Percentiles rank a stretch among this genome's conserved stretches.
phyloP scores from a whole-genome alignment of 1,284 basidiomycete genomes.

The Tylopilus sp. region DNA sequence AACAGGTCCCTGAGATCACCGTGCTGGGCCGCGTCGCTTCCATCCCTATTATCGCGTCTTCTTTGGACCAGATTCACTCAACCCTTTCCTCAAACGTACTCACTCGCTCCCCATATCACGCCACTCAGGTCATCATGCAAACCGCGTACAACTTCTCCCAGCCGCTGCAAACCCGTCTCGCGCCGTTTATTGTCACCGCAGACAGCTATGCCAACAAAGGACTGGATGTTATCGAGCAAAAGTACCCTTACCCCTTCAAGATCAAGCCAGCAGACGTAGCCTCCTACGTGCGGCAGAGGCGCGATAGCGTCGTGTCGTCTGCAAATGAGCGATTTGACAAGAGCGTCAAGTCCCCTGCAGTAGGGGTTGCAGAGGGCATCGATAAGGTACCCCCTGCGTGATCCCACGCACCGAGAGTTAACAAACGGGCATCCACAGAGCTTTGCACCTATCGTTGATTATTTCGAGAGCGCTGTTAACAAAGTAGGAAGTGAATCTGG shows the following conservation, averaged over 20 bases:
- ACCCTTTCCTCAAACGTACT: conserved; percentile 57
- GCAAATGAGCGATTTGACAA: conserved; percentile 68
- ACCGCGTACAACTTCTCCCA: conserved; percentile 60
- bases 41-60: conserved; percentile 67
- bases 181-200: conserved; percentile 59
- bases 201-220: conserved; percentile 68
- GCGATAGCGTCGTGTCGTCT: conserved; percentile 50
- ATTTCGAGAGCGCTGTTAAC: conserved; percentile 58
- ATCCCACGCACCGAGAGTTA: conserved; percentile 10
- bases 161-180: conserved; percentile 60
- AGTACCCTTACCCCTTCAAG: conserved; percentile 72
- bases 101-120: conserved; percentile 59
- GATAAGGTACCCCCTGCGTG: conserved; percentile 55
- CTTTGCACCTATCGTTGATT: conserved; percentile 70
- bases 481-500: conserved; percentile 48
- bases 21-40: conserved; percentile 58
- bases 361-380: conserved; percentile 60
- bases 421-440: conserved; percentile 39
- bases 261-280: conserved; percentile 66
- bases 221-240: conserved; percentile 66
- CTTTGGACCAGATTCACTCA: conserved; percentile 54
- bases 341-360: conserved; percentile 58
- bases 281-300: conserved; percentile 53
- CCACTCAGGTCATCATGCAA: conserved; percentile 56
- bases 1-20: conserved; percentile 51